These are phyloP conservation scores for Tetrapisispora phaffii DNA, from an alignment of 805 yeast genomes.

Conservation along the genomic window DNA sequence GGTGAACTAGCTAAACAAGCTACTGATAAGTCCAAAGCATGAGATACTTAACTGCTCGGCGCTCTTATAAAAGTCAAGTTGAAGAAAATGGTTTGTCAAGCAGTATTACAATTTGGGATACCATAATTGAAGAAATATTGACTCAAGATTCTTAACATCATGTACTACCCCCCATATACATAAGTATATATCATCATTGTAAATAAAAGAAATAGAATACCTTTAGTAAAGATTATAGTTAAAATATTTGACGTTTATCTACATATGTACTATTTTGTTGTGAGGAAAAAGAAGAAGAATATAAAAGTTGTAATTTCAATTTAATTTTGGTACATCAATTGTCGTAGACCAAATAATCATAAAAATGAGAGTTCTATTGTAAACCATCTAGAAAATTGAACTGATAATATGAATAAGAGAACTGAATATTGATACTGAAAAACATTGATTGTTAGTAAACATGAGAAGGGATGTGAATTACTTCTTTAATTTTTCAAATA, in stretches of 20 bases:
- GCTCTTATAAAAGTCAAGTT: no score
- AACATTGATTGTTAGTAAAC: no score
- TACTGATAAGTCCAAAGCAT: background rate
- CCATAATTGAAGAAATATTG: no score
- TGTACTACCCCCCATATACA: background rate
- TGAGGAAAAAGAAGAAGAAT: constrained; percentile 1
- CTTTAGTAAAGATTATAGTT: no score
- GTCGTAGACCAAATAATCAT: background rate
- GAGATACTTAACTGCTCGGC: no score
- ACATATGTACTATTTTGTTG: background rate
- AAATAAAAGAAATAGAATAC: background rate
- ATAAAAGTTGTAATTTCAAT: background rate
- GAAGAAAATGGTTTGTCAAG: no score
- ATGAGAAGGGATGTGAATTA: no score
- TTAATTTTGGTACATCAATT: background rate
- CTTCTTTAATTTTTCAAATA: constrained; percentile 52
- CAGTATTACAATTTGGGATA: no score
- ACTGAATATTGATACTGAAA: background rate
- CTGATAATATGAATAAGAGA: background rate
- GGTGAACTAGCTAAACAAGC: constrained; percentile 24
- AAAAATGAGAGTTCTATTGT: no score
- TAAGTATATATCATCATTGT: background rate
- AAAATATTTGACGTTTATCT: background rate
- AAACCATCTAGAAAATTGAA: background rate
- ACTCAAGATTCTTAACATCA: background rate